Conservation (phyloP, 495 filamentous ascomycete species). For the Elasticomyces elasticus region DNA sequence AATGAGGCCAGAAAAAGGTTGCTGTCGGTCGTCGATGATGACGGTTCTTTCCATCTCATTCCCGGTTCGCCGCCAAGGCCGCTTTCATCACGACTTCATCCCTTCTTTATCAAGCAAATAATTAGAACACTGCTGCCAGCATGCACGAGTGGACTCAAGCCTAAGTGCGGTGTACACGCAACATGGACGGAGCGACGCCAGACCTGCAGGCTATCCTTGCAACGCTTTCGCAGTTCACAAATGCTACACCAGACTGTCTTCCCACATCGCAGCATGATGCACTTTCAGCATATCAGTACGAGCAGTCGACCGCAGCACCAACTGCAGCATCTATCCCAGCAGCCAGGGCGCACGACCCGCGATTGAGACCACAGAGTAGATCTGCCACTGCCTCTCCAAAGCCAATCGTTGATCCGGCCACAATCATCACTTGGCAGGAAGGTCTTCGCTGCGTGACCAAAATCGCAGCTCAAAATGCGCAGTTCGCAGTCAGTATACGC, state of each 20-base stretch:
- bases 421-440: constrained; percentile 55
- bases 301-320: not conserved
- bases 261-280: not conserved
- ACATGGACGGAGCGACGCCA: not conserved
- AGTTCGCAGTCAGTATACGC: constrained; percentile 32
- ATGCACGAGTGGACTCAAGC: no score
- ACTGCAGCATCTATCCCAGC: not conserved
- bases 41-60: not conserved
- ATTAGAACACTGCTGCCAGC: no score
- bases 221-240: constrained; percentile 10
- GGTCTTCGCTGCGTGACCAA: constrained; percentile 54
- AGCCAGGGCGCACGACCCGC: constrained; percentile 8
- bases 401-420: constrained; percentile 39
- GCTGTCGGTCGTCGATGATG: not conserved
- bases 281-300: not conserved
- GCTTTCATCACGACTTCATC: not conserved
- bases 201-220: constrained; percentile 22
- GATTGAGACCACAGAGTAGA: constrained; percentile 13
- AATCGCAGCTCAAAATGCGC: constrained; percentile 44
- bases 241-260: not conserved
- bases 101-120: no score
- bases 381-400: constrained; percentile 8
- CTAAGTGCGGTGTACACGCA: no score
- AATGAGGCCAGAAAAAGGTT: not conserved
- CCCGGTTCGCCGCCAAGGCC: not conserved